Base-by-base conservation (phyloP, 441 rosid species). In the Pelargonium australe region DNA sequence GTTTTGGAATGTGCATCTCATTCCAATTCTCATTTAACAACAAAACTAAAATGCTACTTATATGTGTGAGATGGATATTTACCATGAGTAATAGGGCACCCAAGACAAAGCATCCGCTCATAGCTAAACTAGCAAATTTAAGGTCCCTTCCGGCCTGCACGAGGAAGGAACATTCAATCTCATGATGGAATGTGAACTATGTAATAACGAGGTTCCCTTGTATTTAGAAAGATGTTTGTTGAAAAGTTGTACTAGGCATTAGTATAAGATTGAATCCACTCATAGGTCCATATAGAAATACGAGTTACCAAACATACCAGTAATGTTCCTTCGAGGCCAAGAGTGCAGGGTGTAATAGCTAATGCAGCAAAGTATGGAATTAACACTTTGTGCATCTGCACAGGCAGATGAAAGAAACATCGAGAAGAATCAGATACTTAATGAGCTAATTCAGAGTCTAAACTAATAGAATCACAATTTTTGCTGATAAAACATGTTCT, bases 61-160 rank as follows among this genome's bases (percentile, higher is more conserved):
- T 37, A 37, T 5, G 8, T 44, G 53, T 47, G 7, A 66, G 49
- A 45, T 49, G 40, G 70, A 75, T 28, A 57, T 70, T 63, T 83
- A 88, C 99, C 90, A 80, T 45, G 61, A 89, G 77, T 20, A 84
- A 55, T 69, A 90, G 86, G 73, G 80, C 81, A 20, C 91, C 96
- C 53, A 95, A 76, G 37, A 76, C 72, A 70, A 89, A 81, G 83
- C 97, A 90, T 66, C 92, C 92, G 0, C 80, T 84, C 94, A 85
- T 89, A 43, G 96, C 79, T 61, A 85, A 71, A 80, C 99, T 89
- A 57, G 90, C 76, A 63, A 83, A 95, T 73, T 79, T 89, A 28
- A 92, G 86, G 76, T 95, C 99, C 66, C 97, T 88, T 68, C 96
- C 97, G 4, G 99, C 99, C 99, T 95, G 83, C 75, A 66, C 12